phyloP scores from a whole-genome alignment of 495 filamentous ascomycete genomes.

The Aspergillus panamensis region DNA sequence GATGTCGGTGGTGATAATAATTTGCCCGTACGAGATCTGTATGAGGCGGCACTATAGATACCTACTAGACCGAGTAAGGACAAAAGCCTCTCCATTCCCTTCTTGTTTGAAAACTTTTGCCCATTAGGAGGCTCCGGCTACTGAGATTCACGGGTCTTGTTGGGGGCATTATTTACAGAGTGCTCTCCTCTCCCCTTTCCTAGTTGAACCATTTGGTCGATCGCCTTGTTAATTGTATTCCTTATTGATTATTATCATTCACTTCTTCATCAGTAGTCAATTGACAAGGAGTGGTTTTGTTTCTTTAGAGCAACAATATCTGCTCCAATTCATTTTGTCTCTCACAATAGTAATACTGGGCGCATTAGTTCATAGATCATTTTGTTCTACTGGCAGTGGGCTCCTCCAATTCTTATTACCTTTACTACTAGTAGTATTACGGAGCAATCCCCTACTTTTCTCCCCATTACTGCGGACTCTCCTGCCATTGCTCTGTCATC shows the following conservation, averaged over 20 bases:
- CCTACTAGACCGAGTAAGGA: slow-evolving; percentile 4
- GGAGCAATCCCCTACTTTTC: not conserved
- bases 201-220: slow-evolving; percentile 11
- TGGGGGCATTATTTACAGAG: not conserved
- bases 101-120: not conserved
- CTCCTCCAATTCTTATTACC: not conserved
- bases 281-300: no score
- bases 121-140: not conserved
- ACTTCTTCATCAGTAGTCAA: not conserved
- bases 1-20: not conserved
- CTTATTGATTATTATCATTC: not conserved
- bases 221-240: not conserved
- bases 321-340: no score
- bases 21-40: not conserved
- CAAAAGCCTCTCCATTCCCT: not conserved
- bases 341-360: not conserved
- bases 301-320: no score
- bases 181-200: not conserved
- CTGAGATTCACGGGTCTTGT: not conserved
- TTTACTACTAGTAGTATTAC: not conserved
- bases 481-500: slow-evolving; percentile 11
- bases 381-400: not conserved
- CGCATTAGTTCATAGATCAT: not conserved
- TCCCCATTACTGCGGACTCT: not conserved
- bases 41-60: not conserved